Base-by-base conservation (phyloP, 768 basidiomycete species). In the Macrolepiota albuminosa region DNA sequence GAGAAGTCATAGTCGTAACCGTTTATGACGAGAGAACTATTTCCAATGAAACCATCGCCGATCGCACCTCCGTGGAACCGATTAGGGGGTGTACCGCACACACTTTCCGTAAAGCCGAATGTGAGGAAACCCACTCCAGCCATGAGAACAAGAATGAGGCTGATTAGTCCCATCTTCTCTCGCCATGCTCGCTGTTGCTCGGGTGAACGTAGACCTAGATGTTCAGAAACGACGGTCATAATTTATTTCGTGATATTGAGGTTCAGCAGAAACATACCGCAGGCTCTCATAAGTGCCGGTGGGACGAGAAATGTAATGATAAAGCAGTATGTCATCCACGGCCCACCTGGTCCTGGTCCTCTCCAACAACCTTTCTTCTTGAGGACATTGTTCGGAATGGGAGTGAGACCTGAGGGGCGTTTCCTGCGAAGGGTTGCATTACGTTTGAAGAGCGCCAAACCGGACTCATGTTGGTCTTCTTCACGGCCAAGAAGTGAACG, bases 151-250 rank as follows among this genome's bases (percentile, higher is more conserved):
- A 82, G 70, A 68, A 96, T 93, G 72, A 98, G 80, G 64, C 81
- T 77, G 52, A 99, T 78, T 29, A 99, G 83, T 8, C 96, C 97
- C 74, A 98, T 93, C 78, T 99, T 99, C 76, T 99, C 97, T 63
- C 97, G 82, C 95, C 95, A 99, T 46, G 97, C 97, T 52, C 94
- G 86, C 71, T 97, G 95, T 65, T 89, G 90, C 64, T 99, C 97
- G 0, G 93, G 89, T 33, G 88, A 95, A 57, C 83, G 82, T 64
- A 97, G 89, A 57, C 95, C 93, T 53, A 18, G 16, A 10, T 95
- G 61, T 33, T 54, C n/a, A 56, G 1, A 9, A 16, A 39, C 2
- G 7, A n/a, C 34, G 7, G 24, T 57, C 18, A 60, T 42, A 14
- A 40, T 43, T 34, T 48, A 47, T 33, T 39, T 54, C 24, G 11